Percentiles rank a stretch among this genome's conserved stretches.
These are phyloP conservation scores for Candida namnaoensis DNA, from an alignment of 805 yeast species.

Conservation along the genomic window DNA sequence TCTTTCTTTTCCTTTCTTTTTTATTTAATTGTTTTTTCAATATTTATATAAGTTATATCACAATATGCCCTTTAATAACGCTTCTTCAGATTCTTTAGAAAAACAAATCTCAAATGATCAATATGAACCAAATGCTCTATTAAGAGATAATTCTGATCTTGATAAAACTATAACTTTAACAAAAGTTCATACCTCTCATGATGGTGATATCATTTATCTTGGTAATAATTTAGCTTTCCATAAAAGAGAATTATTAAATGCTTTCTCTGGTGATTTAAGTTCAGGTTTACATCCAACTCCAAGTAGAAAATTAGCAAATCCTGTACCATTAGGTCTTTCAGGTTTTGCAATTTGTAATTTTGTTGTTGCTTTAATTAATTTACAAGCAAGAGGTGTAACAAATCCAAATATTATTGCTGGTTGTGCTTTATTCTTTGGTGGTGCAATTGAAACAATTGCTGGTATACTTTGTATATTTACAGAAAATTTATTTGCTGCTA, in stretches of 20 bases:
- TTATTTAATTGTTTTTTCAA: no score
- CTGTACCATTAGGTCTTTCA: constrained; percentile 47
- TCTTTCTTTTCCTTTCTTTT: no score
- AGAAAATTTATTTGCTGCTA: constrained; percentile 49
- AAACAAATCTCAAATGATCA: no score
- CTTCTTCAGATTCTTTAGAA: no score
- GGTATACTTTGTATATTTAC: constrained; percentile 41
- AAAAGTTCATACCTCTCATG: no score
- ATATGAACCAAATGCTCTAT: no score
- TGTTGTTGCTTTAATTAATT: constrained; percentile 34
- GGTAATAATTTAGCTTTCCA: constrained; percentile 19
- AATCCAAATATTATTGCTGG: constrained; percentile 35
- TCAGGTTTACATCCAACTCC: constrained; percentile 27
- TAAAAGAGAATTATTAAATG: constrained; percentile 42
- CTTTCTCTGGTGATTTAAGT: constrained; percentile 48
- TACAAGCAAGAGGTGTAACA: constrained; percentile 37
- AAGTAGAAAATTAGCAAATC: constrained; percentile 22
- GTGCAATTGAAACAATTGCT: constrained; percentile 37
- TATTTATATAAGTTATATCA: no score
- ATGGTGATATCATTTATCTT: no score
- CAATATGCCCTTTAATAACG: no score
- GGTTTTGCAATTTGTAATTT: constrained; percentile 39
- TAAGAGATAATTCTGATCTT: no score
- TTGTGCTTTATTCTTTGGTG: constrained; percentile 41
- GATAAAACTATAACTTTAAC: no score